These are phyloP conservation scores for Nephelium lappaceum DNA, from an alignment of 345 rosid species.

Conservation along the genomic window DNA sequence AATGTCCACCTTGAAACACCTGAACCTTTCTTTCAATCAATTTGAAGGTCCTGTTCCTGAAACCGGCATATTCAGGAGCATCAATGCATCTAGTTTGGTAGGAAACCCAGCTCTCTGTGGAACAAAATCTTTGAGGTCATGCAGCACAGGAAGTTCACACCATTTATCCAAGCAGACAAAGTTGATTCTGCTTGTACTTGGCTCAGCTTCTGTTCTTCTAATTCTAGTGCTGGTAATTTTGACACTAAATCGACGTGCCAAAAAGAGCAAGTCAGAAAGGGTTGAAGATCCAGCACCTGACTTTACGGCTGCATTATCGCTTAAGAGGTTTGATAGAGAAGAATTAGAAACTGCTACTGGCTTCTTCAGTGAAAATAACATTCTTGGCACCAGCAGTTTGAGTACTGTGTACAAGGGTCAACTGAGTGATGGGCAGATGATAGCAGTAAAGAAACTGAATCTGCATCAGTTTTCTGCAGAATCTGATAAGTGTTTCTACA, in stretches of 20 bases:
- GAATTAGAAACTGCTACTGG: slow-evolving; percentile 68
- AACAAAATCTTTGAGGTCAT: slow-evolving; percentile 39
- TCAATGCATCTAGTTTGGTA: slow-evolving; percentile 43
- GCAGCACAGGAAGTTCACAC: slow-evolving; percentile 43
- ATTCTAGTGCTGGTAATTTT: slow-evolving; percentile 34
- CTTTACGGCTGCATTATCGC: slow-evolving; percentile 45
- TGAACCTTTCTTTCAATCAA: slow-evolving; percentile 70
- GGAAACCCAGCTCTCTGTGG: slow-evolving; percentile 85
- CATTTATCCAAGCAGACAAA: slow-evolving; percentile 46
- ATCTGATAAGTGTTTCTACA: slow-evolving; percentile 72
- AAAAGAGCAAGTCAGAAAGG: slow-evolving; percentile 27
- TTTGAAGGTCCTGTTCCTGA: slow-evolving; percentile 78
- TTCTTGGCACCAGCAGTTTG: slow-evolving; percentile 73
- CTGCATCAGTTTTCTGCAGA: slow-evolving; percentile 66
- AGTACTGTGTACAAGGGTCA: slow-evolving; percentile 84
- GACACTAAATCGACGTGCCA: slow-evolving; percentile 28
- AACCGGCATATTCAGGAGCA: slow-evolving; percentile 59
- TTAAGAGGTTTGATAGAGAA: slow-evolving; percentile 56
- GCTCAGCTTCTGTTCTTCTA: slow-evolving; percentile 41
- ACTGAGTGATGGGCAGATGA: slow-evolving; percentile 54
- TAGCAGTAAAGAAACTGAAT: slow-evolving; percentile 81
- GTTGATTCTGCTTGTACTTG: slow-evolving; percentile 48
- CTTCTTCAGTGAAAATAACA: slow-evolving; percentile 52
- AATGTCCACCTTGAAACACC: slow-evolving; percentile 54
- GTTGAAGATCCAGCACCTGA: slow-evolving; percentile 45